Percentiles rank a stretch among this genome's conserved stretches.
Evolutionary conservation across 257 asterid species (phyloP).

Genomic region (Solanum piurae): DNA sequence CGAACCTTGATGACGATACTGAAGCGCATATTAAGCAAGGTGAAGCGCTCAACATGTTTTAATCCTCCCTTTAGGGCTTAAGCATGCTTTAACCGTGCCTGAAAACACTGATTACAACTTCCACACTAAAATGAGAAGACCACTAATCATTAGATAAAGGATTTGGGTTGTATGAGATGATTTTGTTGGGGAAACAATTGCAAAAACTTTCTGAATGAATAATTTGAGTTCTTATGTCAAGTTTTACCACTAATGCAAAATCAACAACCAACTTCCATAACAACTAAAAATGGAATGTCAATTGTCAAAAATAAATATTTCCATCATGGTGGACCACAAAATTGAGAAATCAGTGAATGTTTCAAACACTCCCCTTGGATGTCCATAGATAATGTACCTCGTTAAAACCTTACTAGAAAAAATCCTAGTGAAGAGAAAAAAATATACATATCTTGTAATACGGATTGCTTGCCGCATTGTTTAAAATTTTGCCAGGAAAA

Average conservation of each 20-base stretch:
- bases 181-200: not conserved
- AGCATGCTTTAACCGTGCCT: too few relatives aligned
- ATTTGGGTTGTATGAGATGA: not conserved
- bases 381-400: too few relatives aligned
- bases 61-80: too few relatives aligned
- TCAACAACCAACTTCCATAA: not conserved
- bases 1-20: too few relatives aligned
- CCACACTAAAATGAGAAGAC: not conserved
- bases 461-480: too few relatives aligned
- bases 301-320: not conserved
- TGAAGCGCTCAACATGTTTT: too few relatives aligned
- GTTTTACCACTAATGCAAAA: not conserved
- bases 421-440: too few relatives aligned
- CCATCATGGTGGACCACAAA: not conserved
- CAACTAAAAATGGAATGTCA: not conserved
- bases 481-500: too few relatives aligned
- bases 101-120: not conserved
- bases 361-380: too few relatives aligned
- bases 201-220: not conserved
- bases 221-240: not conserved
- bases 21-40: too few relatives aligned
- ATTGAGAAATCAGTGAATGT: not conserved
- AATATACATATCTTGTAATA: too few relatives aligned
- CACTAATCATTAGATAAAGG: not conserved
- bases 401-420: too few relatives aligned